These are phyloP conservation scores for Trametes pubescens DNA, from an alignment of 1,284 basidiomycete genomes.

Conservation along the genomic window DNA sequence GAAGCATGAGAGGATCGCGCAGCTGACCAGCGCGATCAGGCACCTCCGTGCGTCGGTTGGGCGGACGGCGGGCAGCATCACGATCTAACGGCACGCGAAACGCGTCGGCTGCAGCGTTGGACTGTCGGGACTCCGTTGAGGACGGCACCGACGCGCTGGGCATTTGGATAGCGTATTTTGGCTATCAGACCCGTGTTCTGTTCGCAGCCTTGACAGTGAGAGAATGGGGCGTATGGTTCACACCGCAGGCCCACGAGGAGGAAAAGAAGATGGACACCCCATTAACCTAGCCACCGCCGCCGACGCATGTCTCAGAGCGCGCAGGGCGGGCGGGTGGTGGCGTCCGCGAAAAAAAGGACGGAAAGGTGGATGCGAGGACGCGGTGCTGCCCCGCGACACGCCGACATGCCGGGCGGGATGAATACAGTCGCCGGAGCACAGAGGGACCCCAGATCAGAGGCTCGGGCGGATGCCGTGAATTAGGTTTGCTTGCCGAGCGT, in stretches of 20 bases:
- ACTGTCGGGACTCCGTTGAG: background rate
- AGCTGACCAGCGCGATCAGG: slow-evolving; percentile 16
- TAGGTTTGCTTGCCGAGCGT: slow-evolving; percentile 10
- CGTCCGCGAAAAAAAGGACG: slow-evolving; percentile 1
- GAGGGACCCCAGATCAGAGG: slow-evolving; percentile 24
- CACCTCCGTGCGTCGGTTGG: slow-evolving; percentile 8
- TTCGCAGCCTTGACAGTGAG: slow-evolving; percentile 7
- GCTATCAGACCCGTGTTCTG: slow-evolving; percentile 1
- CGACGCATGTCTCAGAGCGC: slow-evolving; percentile 3
- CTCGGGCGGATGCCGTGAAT: slow-evolving; percentile 15
- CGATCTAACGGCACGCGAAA: background rate
- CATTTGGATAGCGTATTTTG: background rate
- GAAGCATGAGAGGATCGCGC: slow-evolving; percentile 8
- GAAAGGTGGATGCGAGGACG: background rate
- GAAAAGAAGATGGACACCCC: background rate
- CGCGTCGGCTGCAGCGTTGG: background rate
- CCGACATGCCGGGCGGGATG: slow-evolving; percentile 17
- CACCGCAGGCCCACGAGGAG: background rate
- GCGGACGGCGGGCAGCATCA: slow-evolving; percentile 16
- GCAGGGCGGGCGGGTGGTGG: slow-evolving; percentile 7
- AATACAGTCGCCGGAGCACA: slow-evolving; percentile 20
- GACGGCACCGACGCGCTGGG: background rate
- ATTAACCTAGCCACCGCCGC: background rate
- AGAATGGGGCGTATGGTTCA: background rate
- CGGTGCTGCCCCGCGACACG: slow-evolving; percentile 7